phyloP scores from a whole-genome alignment of 441 rosid genomes.

The Theobroma grandiflorum region DNA sequence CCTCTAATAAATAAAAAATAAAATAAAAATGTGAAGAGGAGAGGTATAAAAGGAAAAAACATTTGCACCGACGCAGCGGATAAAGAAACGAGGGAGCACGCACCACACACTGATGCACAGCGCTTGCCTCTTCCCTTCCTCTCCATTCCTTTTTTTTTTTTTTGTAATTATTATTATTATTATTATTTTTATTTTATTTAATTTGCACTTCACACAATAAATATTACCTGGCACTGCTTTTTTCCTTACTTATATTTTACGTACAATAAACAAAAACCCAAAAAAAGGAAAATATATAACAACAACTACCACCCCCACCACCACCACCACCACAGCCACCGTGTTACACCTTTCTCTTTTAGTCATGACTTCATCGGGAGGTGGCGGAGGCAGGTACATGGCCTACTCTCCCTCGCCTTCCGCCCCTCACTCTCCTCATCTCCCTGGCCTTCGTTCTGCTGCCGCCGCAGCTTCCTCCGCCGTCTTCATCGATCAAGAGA shows the following conservation, averaged over 20 bases:
- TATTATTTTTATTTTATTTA: no score
- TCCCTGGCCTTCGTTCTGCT: constrained; percentile 63
- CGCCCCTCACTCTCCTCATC: constrained; percentile 73
- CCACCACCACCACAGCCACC: neutral
- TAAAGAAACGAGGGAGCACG: no score
- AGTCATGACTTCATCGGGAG: constrained; percentile 47
- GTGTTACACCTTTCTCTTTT: neutral
- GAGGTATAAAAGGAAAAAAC: no score
- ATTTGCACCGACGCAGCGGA: no score
- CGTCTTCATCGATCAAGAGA: constrained; percentile 64
- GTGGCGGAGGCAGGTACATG: constrained; percentile 60
- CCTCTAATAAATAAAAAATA: neutral
- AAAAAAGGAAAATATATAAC: neutral
- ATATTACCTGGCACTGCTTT: no score
- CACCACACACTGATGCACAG: no score
- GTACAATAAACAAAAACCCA: neutral
- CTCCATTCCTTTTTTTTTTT: no score
- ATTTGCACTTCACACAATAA: neutral
- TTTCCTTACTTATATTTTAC: neutral
- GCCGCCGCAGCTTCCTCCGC: constrained; percentile 45
- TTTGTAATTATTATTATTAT: no score
- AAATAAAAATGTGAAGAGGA: no score
- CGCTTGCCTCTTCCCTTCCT: no score
- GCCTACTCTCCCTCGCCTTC: constrained; percentile 81
- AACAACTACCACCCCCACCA: neutral